Conservation (phyloP, 164 flowering plant species). For the Sextonia rubra region DNA sequence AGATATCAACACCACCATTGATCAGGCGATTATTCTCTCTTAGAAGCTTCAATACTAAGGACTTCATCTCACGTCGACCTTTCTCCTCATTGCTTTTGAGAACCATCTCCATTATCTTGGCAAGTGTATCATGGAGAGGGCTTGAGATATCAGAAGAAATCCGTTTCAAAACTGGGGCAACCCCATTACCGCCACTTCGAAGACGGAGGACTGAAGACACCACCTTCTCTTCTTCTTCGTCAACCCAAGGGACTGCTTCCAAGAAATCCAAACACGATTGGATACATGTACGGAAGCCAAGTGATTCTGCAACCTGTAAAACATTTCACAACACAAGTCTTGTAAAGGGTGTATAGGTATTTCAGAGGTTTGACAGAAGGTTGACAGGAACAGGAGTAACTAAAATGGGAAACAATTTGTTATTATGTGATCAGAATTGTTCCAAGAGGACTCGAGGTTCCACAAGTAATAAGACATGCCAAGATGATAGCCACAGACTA, state of each 20-base stretch:
- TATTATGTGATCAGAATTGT: too few species aligned
- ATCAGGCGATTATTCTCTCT: conserved; percentile 48
- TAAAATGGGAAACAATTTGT: too few species aligned
- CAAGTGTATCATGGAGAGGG: conserved; percentile 60
- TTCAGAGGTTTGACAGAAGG: too few species aligned
- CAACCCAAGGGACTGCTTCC: conserved; percentile 99
- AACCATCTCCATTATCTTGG: conserved; percentile 75
- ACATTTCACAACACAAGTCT: neutral
- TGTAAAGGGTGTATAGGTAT: too few species aligned
- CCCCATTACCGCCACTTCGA: conserved; percentile 44
- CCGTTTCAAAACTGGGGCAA: conserved; percentile 66
- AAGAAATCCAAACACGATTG: conserved; percentile 80
- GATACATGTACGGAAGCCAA: conserved; percentile 67
- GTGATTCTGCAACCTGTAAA: conserved; percentile 71
- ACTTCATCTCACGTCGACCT: conserved; percentile 93
- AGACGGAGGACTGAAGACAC: conserved; percentile 64
- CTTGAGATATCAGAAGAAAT: conserved; percentile 49
- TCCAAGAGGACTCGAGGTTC: too few species aligned
- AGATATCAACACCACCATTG: conserved; percentile 39
- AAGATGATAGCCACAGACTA: too few species aligned
- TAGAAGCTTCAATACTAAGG: conserved; percentile 75
- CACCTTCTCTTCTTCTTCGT: conserved; percentile 95
- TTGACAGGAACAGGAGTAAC: too few species aligned
- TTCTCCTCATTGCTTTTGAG: conserved; percentile 85
- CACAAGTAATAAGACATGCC: too few species aligned